Conservation (phyloP, 306 rosid genomes). For the Glycine soja region DNA sequence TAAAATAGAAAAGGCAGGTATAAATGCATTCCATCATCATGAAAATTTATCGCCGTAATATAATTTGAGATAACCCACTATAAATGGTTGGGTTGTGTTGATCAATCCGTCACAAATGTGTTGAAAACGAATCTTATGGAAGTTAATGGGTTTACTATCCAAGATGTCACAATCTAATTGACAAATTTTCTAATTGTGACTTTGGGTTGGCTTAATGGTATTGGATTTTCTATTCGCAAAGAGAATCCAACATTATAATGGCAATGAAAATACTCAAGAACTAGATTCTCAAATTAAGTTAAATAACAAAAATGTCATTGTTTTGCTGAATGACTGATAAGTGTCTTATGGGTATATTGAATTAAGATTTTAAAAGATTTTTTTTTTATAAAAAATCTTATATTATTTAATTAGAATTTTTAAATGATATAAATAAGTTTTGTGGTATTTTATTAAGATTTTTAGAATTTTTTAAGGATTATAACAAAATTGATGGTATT, state of each 20-base stretch:
- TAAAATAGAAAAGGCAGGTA: constrained; percentile 12
- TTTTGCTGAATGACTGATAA: constrained; percentile 23
- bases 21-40: not conserved
- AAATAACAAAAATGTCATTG: constrained; percentile 35
- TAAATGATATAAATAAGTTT: too few relatives aligned
- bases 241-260: constrained; percentile 43
- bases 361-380: too few relatives aligned
- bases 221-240: constrained; percentile 42
- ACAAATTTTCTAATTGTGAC: constrained; percentile 35
- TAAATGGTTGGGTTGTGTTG: constrained; percentile 46
- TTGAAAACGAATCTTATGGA: constrained; percentile 46
- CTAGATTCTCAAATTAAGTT: constrained; percentile 38
- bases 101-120: constrained; percentile 41
- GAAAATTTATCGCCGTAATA: constrained; percentile 39
- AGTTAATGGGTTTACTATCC: constrained; percentile 46
- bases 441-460: too few relatives aligned
- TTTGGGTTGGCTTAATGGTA: constrained; percentile 40
- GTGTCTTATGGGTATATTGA: not conserved
- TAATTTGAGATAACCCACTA: constrained; percentile 41
- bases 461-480: too few relatives aligned
- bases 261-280: constrained; percentile 33
- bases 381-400: too few relatives aligned
- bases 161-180: constrained; percentile 57
- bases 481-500: too few relatives aligned
- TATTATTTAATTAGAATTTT: too few relatives aligned